phyloP scores from a whole-genome alignment of 306 rosid genomes.

The Mimosa pudica region DNA sequence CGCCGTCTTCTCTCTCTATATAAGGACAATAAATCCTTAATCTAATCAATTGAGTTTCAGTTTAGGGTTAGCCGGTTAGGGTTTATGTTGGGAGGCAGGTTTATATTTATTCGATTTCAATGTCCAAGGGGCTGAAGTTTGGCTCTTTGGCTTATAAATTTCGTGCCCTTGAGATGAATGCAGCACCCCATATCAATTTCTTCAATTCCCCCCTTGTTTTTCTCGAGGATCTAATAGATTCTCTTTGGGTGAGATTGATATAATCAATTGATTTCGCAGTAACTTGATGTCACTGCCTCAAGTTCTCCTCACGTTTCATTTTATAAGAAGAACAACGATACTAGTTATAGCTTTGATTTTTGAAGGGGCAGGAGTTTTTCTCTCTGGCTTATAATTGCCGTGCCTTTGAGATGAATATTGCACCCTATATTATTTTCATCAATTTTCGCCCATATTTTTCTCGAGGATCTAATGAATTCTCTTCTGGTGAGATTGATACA shows the following conservation, averaged over 20 bases:
- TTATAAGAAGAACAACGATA: too few species aligned
- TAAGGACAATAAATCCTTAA: background rate
- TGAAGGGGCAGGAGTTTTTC: conserved; percentile 84
- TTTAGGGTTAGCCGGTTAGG: background rate
- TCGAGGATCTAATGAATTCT: conserved; percentile 35
- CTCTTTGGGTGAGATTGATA: conserved; percentile 52
- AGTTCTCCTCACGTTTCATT: too few species aligned
- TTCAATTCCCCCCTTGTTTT: background rate
- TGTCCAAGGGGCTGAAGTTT: conserved; percentile 75
- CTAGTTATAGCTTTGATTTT: too few species aligned
- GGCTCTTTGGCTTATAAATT: conserved; percentile 67
- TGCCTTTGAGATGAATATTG: conserved; percentile 93
- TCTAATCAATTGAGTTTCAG: background rate
- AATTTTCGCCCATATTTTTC: conserved; percentile 2
- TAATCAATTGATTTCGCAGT: background rate
- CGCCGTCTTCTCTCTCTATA: background rate
- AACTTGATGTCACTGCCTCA: too few species aligned
- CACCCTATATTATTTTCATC: conserved; percentile 47
- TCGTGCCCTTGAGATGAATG: conserved; percentile 86
- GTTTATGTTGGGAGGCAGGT: background rate
- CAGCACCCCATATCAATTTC: conserved; percentile 58
- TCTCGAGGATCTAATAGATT: conserved; percentile 36
- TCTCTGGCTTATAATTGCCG: conserved; percentile 57
- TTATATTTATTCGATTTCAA: background rate
- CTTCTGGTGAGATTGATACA: conserved; percentile 55